Base-by-base conservation (phyloP, 805 yeast species). In the Komagataella mondaviorum region DNA sequence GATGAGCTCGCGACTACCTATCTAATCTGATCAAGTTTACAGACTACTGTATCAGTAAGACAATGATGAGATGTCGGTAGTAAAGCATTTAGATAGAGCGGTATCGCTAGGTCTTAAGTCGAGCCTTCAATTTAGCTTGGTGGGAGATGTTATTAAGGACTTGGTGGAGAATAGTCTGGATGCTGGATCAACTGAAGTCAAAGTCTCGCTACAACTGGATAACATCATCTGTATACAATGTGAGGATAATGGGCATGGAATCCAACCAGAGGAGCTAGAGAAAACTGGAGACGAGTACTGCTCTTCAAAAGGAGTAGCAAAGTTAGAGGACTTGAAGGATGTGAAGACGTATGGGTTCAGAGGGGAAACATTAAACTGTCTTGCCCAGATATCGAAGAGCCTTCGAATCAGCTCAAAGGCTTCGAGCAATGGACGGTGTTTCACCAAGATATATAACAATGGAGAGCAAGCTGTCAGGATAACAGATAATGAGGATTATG, bases 211-310 rank as follows among this genome's bases (percentile, higher is more conserved):
- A 1, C 46, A 47, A 12, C 47, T 51, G 4, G 51, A 24, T 3
- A 73, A 73, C 53, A 56, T 67, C 3, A 50, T 58, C 0, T 56
- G 65, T 1, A 56, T 74, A 6, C 59, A 66, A 20, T 81, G 87
- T 0, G 54, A 55, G 1, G 97, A 90, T 63, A 71, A 90, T 62
- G 97, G 97, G 0, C 23, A 18, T 2, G 97, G 97, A 0, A 77
- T 90, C 2, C 52, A 55, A 4, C 70, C 72, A 0, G 68, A 58
- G 0, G 82, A 81, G 48, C 58, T 85, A 49, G 64, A 57, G 0
- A 45, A 56, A 1, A 59, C 85, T 1, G 88, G 85, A 0, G 49
- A 10, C 8, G 39, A 30, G 14, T 30, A 30, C 39, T 30, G 12
- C 6, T 30, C 39, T 8, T 30, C 39, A 30, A 30, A 30, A 10